Conservation (phyloP, 441 rosid genomes). For the Erodium trifolium region DNA sequence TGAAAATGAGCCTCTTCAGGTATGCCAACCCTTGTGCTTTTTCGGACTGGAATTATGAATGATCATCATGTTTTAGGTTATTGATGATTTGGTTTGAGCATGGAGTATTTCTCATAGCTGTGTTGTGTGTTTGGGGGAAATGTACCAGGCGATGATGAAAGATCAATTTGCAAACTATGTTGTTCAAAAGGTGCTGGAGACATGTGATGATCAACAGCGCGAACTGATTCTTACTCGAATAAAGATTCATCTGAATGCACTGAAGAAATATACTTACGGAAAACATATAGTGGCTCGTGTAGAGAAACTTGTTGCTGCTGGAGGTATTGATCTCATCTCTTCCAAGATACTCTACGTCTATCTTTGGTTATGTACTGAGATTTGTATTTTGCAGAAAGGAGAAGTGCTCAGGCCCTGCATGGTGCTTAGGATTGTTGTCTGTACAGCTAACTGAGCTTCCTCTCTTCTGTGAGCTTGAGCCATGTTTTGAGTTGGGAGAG, state of each 20-base stretch:
- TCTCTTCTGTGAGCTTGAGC: slow-evolving; percentile 34
- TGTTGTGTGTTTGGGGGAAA: background rate
- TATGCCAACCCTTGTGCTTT: slow-evolving; percentile 21
- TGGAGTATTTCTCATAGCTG: background rate
- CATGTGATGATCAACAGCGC: slow-evolving; percentile 84
- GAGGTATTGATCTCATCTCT: slow-evolving; percentile 41
- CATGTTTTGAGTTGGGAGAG: slow-evolving; percentile 13
- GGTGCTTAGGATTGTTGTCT: slow-evolving; percentile 44
- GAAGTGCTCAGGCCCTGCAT: slow-evolving; percentile 56
- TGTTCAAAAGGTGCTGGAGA: slow-evolving; percentile 90
- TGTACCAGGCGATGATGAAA: slow-evolving; percentile 89
- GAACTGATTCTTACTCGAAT: slow-evolving; percentile 85
- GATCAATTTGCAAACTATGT: slow-evolving; percentile 96
- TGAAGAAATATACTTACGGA: slow-evolving; percentile 94
- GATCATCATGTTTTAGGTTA: too few species aligned
- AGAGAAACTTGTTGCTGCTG: slow-evolving; percentile 41
- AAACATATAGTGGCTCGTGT: slow-evolving; percentile 86
- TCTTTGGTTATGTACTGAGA: background rate
- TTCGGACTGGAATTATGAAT: background rate
- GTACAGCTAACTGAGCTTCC: slow-evolving; percentile 67
- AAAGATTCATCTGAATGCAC: slow-evolving; percentile 79
- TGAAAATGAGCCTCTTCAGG: slow-evolving; percentile 95
- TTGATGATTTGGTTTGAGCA: too few species aligned
- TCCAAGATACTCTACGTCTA: background rate
- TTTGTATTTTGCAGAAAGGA: slow-evolving; percentile 57